Conservation (phyloP, 352 stramenopile genomes). For the Phytopythium ostracodes region DNA sequence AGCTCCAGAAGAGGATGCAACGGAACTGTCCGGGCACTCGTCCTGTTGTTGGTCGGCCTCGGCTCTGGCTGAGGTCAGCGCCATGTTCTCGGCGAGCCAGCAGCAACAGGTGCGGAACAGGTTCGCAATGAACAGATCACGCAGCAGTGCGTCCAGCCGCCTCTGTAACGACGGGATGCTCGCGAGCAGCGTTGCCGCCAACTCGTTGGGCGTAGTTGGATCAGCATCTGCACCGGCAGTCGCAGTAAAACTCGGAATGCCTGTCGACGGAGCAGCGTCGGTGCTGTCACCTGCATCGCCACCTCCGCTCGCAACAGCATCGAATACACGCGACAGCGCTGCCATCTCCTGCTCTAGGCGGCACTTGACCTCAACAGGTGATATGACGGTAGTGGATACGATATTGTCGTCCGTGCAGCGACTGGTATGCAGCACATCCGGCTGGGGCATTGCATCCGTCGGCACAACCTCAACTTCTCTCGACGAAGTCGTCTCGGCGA, state of each 20-base stretch:
- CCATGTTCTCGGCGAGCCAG: conserved; percentile 60
- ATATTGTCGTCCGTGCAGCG: neutral
- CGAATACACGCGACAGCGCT: neutral
- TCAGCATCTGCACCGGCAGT: neutral
- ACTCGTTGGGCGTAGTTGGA: too few species aligned
- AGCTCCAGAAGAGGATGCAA: neutral
- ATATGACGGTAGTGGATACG: neutral
- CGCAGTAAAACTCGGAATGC: neutral
- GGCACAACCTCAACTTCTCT: neutral
- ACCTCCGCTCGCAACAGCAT: neutral
- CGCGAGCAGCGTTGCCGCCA: neutral
- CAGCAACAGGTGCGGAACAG: conserved; percentile 56
- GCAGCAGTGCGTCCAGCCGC: conserved; percentile 27
- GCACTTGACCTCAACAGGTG: neutral
- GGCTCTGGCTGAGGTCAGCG: conserved; percentile 6
- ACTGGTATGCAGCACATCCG: neutral
- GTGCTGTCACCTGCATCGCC: neutral
- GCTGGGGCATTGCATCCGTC: neutral
- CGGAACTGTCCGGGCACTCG: neutral
- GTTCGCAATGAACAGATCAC: conserved; percentile 51
- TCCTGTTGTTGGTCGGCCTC: neutral
- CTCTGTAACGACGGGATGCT: conserved; percentile 31
- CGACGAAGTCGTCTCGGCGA: neutral
- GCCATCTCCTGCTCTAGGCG: neutral
- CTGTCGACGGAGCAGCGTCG: neutral